Evolutionary conservation across 2,329 filamentous ascomycete genomes (phyloP).

Genomic region (Salinomyces thailandicus): DNA sequence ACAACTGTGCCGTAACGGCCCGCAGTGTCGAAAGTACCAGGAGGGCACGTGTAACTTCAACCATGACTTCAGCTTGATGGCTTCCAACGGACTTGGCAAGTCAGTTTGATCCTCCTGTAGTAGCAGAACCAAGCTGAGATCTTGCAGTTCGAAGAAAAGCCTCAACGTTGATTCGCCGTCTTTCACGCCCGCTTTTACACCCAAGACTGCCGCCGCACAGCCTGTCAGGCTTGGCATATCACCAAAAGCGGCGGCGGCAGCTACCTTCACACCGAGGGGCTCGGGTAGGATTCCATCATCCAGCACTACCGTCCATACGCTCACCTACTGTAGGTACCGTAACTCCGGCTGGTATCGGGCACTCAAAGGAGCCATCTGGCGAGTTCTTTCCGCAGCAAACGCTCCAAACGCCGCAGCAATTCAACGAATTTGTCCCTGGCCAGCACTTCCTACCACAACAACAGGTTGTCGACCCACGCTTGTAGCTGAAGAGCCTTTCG

Average conservation of each 20-base stretch:
- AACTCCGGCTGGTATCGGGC: conserved; percentile 30
- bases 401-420: conserved; percentile 35
- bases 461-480: conserved; percentile 20
- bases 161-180: conserved; percentile 93
- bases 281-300: conserved; percentile 18
- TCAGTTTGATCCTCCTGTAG: conserved; percentile 8
- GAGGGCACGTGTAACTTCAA: conserved; percentile 27
- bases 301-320: background rate
- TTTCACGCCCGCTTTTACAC: conserved; percentile 70
- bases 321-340: conserved; percentile 26
- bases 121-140: conserved; percentile 6
- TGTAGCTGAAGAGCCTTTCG: too few relatives aligned
- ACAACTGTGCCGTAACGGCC: conserved; percentile 24
- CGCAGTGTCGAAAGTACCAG: conserved; percentile 25
- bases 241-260: conserved; percentile 79
- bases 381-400: conserved; percentile 29
- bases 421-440: conserved; percentile 44
- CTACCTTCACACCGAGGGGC: conserved; percentile 65
- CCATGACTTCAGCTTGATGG: conserved; percentile 22
- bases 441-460: conserved; percentile 45
- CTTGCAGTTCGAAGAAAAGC: conserved; percentile 50
- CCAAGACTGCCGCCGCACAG: conserved; percentile 38
- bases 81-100: conserved; percentile 19
- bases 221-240: conserved; percentile 66
- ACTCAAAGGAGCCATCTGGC: conserved; percentile 36